These are phyloP conservation scores for Lactarius indigo DNA, from an alignment of 768 basidiomycete genomes.

Conservation along the genomic window DNA sequence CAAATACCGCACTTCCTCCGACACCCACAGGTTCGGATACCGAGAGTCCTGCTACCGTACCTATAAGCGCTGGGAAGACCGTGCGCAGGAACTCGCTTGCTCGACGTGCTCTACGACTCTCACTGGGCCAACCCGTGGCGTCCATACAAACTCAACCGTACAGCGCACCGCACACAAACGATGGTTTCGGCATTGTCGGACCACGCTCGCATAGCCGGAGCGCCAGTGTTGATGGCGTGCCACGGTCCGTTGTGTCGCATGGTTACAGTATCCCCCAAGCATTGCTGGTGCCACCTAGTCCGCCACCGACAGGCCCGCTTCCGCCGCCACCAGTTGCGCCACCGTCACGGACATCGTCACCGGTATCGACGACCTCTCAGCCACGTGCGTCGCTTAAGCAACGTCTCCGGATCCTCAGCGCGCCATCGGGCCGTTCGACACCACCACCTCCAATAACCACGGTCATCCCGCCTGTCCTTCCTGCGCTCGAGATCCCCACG, in stretches of 20 bases:
- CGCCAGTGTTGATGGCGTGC: slow-evolving; percentile 26
- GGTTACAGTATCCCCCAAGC: slow-evolving; percentile 44
- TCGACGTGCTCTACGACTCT: slow-evolving; percentile 46
- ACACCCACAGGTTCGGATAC: slow-evolving; percentile 44
- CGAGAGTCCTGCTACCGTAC: slow-evolving; percentile 31
- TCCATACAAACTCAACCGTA: slow-evolving; percentile 53
- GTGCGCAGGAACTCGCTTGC: slow-evolving; percentile 53
- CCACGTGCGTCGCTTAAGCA: slow-evolving; percentile 41
- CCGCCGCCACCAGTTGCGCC: slow-evolving; percentile 32
- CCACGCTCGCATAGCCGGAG: slow-evolving; percentile 30
- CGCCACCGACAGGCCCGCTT: slow-evolving; percentile 45
- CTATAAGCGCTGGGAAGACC: slow-evolving; percentile 29
- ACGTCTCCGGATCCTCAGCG: slow-evolving; percentile 65
- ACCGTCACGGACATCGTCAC: slow-evolving; percentile 27
- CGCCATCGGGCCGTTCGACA: slow-evolving; percentile 31
- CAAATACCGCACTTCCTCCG: slow-evolving; percentile 65
- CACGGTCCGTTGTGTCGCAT: slow-evolving; percentile 39
- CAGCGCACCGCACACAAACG: slow-evolving; percentile 27
- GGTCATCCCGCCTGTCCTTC: slow-evolving; percentile 15
- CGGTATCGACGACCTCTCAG: slow-evolving; percentile 19
- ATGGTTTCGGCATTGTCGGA: slow-evolving; percentile 42
- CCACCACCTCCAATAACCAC: slow-evolving; percentile 32
- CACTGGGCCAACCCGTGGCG: slow-evolving; percentile 54
- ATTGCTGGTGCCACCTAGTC: slow-evolving; percentile 35
- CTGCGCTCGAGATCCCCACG: slow-evolving; percentile 29